Conservation (phyloP, 108 stramenopile genomes). For the Schizochytrium sp. region DNA sequence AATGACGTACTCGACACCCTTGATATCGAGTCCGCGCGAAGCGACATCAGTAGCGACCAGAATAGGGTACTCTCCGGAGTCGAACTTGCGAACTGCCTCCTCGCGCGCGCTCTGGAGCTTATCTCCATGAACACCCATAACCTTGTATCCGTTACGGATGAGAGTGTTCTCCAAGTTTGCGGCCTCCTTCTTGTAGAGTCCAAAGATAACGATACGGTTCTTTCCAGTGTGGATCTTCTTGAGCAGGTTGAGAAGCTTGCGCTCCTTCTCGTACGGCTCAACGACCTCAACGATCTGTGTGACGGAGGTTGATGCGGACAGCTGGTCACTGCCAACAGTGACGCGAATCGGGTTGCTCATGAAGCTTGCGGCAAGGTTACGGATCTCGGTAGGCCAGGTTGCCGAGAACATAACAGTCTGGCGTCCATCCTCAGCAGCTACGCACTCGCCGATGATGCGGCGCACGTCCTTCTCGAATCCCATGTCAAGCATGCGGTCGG, state of each 20-base stretch:
- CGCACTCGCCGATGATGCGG: constrained; percentile 81
- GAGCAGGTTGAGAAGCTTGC: constrained; percentile 80
- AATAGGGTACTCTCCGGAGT: constrained; percentile 85
- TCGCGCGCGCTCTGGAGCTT: constrained; percentile 91
- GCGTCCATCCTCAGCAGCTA: constrained; percentile 76
- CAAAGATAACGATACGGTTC: constrained; percentile 91
- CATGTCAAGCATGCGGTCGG: constrained; percentile 88
- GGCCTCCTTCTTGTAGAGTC: constrained; percentile 97
- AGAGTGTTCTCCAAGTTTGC: constrained; percentile 87
- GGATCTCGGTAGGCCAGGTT: constrained; percentile 96
- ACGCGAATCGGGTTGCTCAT: constrained; percentile 86
- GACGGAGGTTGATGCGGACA: constrained; percentile 77
- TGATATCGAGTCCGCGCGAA: constrained; percentile 96
- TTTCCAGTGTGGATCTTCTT: constrained; percentile 78
- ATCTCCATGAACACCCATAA: constrained; percentile 94
- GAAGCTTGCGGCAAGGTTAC: constrained; percentile 87
- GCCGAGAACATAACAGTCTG: constrained; percentile 98
- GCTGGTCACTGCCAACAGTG: constrained; percentile 78
- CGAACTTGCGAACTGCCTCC: constrained; percentile 89
- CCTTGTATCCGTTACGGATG: constrained; percentile 71
- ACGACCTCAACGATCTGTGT: constrained; percentile 92
- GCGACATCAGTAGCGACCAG: constrained; percentile 98
- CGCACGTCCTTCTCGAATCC: constrained; percentile 85
- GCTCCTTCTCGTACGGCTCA: constrained; percentile 88
- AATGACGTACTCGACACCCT: constrained; percentile 94